Percentiles rank a stretch among this genome's conserved stretches.
phyloP scores from a whole-genome alignment of 768 basidiomycete species.

The Pisolithus albus region DNA sequence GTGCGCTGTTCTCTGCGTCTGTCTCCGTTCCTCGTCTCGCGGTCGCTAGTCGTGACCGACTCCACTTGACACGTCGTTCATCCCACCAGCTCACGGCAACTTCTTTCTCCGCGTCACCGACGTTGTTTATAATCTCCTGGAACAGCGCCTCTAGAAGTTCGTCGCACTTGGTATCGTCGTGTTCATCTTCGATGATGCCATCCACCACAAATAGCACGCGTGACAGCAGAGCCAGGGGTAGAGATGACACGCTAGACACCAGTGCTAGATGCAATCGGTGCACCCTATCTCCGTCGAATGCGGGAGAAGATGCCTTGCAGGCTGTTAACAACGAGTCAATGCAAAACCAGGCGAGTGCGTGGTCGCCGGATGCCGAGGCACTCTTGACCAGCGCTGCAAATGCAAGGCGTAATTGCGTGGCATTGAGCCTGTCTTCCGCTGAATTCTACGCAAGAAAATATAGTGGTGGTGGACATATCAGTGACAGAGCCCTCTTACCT shows the following conservation, averaged over 20 bases:
- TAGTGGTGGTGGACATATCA: not conserved
- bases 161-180: conserved; percentile 20
- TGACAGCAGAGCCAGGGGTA: conserved; percentile 52
- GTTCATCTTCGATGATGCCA: conserved; percentile 25
- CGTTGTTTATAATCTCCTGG: conserved; percentile 53
- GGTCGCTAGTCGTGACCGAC: not conserved
- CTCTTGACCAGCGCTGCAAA: conserved; percentile 64
- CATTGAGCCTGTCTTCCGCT: conserved; percentile 50
- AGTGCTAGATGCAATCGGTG: conserved; percentile 62
- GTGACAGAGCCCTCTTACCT: conserved; percentile 36
- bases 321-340: conserved; percentile 48
- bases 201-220: conserved; percentile 46
- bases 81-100: conserved; percentile 71
- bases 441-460: conserved; percentile 46
- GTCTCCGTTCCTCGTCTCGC: not conserved
- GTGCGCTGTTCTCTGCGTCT: not conserved
- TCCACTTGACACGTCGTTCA: conserved; percentile 31
- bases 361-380: conserved; percentile 39
- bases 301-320: conserved; percentile 27
- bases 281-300: conserved; percentile 17
- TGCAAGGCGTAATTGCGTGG: conserved; percentile 64
- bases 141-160: conserved; percentile 55
- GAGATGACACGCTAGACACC: conserved; percentile 56
- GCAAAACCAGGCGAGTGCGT: conserved; percentile 62
- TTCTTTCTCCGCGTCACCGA: conserved; percentile 67